These are phyloP conservation scores for Fusarium humuli DNA, from an alignment of 2,329 filamentous ascomycete species.

Conservation along the genomic window DNA sequence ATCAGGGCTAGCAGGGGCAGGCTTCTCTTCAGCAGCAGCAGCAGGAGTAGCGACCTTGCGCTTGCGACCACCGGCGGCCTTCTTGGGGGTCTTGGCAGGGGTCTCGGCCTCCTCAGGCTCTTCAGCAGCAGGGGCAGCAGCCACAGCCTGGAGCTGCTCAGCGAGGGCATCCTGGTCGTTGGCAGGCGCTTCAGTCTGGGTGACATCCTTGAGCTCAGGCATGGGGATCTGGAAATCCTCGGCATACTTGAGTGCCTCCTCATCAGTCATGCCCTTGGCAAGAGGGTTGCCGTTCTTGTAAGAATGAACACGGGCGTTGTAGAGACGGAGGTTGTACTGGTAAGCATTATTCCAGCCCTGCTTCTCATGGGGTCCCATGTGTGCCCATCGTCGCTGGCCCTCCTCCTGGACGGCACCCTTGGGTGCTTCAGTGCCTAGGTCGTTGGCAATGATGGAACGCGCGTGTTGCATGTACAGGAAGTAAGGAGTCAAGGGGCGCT, in stretches of 20 bases:
- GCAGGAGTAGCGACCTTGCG: constrained; percentile 66
- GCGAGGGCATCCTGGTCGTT: constrained; percentile 69
- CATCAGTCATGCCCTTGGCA: constrained; percentile 71
- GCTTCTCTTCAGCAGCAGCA: constrained; percentile 54
- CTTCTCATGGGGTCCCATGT: constrained; percentile 81
- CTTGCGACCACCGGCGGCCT: constrained; percentile 63
- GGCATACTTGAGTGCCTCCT: constrained; percentile 71
- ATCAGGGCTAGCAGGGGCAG: constrained; percentile 65
- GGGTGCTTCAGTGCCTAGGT: constrained; percentile 79
- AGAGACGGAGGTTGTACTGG: constrained; percentile 74
- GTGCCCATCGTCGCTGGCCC: constrained; percentile 86
- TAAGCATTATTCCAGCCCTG: constrained; percentile 74
- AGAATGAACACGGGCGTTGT: constrained; percentile 73
- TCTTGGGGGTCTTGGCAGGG: constrained; percentile 69
- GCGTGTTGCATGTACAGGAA: constrained; percentile 94
- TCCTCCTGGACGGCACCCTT: constrained; percentile 91
- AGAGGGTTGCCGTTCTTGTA: constrained; percentile 70
- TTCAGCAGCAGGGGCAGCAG: constrained; percentile 49
- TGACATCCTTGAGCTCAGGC: constrained; percentile 60
- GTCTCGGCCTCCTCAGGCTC: constrained; percentile 60
- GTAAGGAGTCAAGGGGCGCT: constrained; percentile 92
- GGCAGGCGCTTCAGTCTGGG: constrained; percentile 46
- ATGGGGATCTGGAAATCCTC: constrained; percentile 67
- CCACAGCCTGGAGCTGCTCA: constrained; percentile 66
- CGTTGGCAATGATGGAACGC: constrained; percentile 82